These are phyloP conservation scores for Aspergillus fumigatus DNA, from an alignment of 2,329 filamentous ascomycete species.

Conservation along the genomic window DNA sequence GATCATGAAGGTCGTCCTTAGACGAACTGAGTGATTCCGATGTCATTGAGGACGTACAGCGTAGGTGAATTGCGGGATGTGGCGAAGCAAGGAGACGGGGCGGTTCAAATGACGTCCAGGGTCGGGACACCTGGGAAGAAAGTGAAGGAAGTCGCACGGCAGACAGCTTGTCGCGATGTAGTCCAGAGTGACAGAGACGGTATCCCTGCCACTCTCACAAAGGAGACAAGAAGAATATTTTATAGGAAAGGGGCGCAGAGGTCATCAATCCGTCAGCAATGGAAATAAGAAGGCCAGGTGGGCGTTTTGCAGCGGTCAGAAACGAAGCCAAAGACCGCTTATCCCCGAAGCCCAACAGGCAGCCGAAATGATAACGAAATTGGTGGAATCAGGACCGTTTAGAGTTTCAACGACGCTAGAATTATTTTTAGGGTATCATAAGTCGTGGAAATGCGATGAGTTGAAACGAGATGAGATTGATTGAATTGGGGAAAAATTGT, in stretches of 20 bases:
- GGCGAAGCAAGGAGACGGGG: conserved; percentile 10
- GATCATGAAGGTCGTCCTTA: conserved; percentile 23
- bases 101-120: conserved; percentile 20
- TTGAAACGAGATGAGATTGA: background rate
- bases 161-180: conserved; percentile 25
- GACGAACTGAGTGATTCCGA: conserved; percentile 34
- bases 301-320: background rate
- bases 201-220: conserved; percentile 20
- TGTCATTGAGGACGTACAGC: conserved; percentile 30
- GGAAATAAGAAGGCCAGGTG: conserved; percentile 1
- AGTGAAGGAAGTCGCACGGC: conserved; percentile 17
- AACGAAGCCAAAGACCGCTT: conserved; percentile 18
- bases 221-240: background rate
- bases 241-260: conserved; percentile 5
- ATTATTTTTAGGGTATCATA: background rate
- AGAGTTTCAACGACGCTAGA: background rate
- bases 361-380: conserved; percentile 15
- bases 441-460: background rate
- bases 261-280: conserved; percentile 7
- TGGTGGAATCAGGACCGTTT: conserved; percentile 5
- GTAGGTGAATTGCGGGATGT: conserved; percentile 11
- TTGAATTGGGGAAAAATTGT: background rate
- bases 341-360: conserved; percentile 15
- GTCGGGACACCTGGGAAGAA: conserved; percentile 20
- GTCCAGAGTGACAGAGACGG: conserved; percentile 18